Base-by-base conservation (phyloP, 495 filamentous ascomycete genomes). In the Pyronema omphalodes region DNA sequence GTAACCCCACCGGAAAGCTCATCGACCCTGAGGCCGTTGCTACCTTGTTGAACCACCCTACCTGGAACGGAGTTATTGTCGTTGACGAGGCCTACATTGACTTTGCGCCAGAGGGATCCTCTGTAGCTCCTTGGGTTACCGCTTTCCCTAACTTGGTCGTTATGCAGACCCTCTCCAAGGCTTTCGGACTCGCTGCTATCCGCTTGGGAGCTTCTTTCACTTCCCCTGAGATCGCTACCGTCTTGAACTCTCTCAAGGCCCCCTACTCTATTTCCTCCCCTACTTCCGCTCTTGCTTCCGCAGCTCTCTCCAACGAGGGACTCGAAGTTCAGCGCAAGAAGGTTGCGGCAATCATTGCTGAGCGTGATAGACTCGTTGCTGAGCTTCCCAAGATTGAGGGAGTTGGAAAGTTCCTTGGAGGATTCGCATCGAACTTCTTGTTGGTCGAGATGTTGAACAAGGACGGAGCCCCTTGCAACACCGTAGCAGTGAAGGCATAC, bases 51-150 rank as follows among this genome's bases (percentile, higher is more conserved):
- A 77, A 82, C 55, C 88, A 96, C 73, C 81, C 85, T 12, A 86
- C 80, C 3, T 98, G 88, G 88, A 96, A 98, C 68, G 93, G 91
- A 9, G 74, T 98, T 7, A 81, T 96, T 4, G 77, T 94, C 14
- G 71, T 98, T 40, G 93, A 98, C 67, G 91, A 98, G 70, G 91
- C 91, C 34, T 98, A 98, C 68, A 79, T 98, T 57, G 91, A 98
- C 67, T 98, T 96, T 59, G 80, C 93, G 14, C 77, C 82, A 0
- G 77, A 83, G 40, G 81, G 79, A 17, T 76, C 82, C 35, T 85
- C 79, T 64, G 74, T 95, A 14, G 91, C 91, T n/a, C 84, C 93
- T 66, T 93, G 84, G 85, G 89, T 91, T 7, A 73, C 71, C 12
- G 87, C 93, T 61, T 93, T 81, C 79, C 88, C 89, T n/a, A 98